Conservation (phyloP, 148 eudicot genomes). For the Rhododendron williamsianum region DNA sequence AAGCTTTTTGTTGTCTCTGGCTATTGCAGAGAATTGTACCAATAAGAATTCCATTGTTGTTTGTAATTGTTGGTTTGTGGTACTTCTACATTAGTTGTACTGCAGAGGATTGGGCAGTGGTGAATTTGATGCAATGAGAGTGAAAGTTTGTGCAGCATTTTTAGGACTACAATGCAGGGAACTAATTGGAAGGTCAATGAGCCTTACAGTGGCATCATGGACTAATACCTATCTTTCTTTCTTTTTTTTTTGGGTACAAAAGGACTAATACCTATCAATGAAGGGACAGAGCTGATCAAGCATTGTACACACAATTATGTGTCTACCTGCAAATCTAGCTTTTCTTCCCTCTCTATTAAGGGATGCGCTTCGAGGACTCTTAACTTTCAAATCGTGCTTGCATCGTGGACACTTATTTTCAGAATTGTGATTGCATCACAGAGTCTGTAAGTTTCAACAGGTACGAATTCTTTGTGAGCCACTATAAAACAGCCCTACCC, state of each 20-base stretch:
- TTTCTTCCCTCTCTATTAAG: too few relatives aligned
- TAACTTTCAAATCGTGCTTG: too few relatives aligned
- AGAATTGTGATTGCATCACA: too few relatives aligned
- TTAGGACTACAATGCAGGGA: not conserved
- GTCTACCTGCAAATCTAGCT: not conserved
- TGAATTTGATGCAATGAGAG: not conserved
- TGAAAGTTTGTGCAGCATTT: not conserved
- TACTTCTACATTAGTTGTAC: not conserved
- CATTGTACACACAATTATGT: not conserved
- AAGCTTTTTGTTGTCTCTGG: not conserved
- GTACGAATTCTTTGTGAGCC: too few relatives aligned
- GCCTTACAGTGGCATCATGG: not conserved
- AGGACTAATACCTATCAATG: too few relatives aligned
- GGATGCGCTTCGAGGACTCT: too few relatives aligned
- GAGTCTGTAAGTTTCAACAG: too few relatives aligned
- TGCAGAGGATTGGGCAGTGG: not conserved
- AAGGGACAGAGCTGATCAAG: not conserved
- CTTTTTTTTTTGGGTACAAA: too few relatives aligned
- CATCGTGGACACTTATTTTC: too few relatives aligned
- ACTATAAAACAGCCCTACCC: too few relatives aligned
- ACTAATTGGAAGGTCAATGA: not conserved
- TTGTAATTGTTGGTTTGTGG: conserved; percentile 2
- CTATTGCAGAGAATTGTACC: not conserved
- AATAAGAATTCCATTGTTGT: not conserved
- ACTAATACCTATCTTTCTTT: not conserved